phyloP scores from a whole-genome alignment of 176 grass and related monocot genomes.

The Rhipidocladum racemiflorum region DNA sequence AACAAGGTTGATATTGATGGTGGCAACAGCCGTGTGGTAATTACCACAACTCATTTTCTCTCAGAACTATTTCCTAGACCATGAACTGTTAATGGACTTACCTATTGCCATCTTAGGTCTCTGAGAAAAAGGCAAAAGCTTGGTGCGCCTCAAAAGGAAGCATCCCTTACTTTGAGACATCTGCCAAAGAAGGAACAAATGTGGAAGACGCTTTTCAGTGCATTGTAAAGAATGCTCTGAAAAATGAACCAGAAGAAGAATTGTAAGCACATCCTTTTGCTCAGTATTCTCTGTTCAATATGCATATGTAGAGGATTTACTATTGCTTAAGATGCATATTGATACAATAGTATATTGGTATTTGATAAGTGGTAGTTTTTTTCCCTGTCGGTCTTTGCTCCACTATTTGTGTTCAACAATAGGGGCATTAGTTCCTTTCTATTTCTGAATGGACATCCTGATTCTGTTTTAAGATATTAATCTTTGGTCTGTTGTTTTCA shows the following conservation, averaged over 20 bases:
- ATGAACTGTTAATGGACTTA: constrained; percentile 22
- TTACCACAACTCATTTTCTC: neutral
- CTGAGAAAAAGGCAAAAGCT: constrained; percentile 81
- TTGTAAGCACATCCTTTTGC: constrained; percentile 47
- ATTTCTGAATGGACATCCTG: neutral
- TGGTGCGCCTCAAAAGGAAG: constrained; percentile 84
- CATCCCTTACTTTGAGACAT: constrained; percentile 88
- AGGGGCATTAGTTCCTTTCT: neutral
- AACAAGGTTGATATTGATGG: constrained; percentile 84
- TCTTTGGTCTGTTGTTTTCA: neutral
- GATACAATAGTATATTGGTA: neutral
- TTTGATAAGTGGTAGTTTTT: constrained; percentile 13
- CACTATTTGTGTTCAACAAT: neutral
- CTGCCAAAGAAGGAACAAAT: constrained; percentile 80
- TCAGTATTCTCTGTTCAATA: constrained; percentile 1
- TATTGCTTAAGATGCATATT: neutral
- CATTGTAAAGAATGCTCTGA: constrained; percentile 78
- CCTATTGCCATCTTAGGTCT: constrained; percentile 52
- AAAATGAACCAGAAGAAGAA: constrained; percentile 87
- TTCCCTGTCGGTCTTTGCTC: neutral
- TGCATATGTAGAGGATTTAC: neutral
- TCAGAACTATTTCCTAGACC: constrained; percentile 17
- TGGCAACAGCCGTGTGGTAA: constrained; percentile 74
- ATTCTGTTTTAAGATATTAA: neutral
- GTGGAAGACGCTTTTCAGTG: constrained; percentile 86